Evolutionary conservation across 768 basidiomycete genomes (phyloP).

Genomic region (Suillus decipiens): DNA sequence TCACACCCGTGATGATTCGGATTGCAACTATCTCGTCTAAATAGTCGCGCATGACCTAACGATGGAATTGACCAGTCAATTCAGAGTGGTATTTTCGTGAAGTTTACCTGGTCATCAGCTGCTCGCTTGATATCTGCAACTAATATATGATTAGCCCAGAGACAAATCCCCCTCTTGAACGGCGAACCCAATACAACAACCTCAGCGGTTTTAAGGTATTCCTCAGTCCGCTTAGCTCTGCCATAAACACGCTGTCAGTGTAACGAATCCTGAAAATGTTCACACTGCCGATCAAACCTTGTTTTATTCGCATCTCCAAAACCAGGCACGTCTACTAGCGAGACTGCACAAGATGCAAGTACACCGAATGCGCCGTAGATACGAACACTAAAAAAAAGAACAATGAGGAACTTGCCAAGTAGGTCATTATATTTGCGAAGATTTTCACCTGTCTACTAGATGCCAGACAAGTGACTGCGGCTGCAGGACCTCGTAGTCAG

Average conservation of each 20-base stretch:
- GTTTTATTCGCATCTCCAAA: constrained; percentile 4
- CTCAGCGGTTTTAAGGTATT: neutral
- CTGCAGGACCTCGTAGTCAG: neutral
- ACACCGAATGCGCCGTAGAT: neutral
- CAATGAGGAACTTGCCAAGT: neutral
- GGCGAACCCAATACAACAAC: neutral
- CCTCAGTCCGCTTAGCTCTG: neutral
- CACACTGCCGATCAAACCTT: neutral
- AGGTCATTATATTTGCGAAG: neutral
- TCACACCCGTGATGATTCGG: too few species aligned
- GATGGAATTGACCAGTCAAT: neutral
- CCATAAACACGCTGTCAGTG: neutral
- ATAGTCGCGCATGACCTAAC: neutral
- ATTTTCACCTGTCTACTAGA: neutral
- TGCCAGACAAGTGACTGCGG: neutral
- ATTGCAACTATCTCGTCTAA: too few species aligned
- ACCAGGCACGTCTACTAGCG: neutral
- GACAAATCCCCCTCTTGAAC: neutral
- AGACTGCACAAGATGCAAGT: neutral
- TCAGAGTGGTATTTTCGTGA: neutral
- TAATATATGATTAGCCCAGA: neutral
- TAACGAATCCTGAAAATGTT: neutral
- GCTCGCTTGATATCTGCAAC: neutral
- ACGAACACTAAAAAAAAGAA: neutral
- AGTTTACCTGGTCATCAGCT: neutral